Conservation (phyloP, 495 filamentous ascomycete genomes). For the Melanomma pulvis-pyrius region DNA sequence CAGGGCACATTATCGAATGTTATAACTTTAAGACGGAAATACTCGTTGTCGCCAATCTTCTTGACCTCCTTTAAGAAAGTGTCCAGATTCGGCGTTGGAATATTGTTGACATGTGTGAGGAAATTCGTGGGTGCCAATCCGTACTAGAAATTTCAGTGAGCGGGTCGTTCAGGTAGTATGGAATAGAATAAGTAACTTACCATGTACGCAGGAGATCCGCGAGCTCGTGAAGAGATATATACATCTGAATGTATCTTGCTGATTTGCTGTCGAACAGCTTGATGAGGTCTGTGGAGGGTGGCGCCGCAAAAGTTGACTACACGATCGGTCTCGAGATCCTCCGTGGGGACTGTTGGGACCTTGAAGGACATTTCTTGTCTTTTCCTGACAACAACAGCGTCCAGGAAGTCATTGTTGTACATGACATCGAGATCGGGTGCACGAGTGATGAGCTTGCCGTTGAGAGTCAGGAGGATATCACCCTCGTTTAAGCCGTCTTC, state of each 20-base stretch:
- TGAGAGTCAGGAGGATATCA: constrained; percentile 89
- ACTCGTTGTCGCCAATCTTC: constrained; percentile 93
- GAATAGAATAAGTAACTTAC: neutral
- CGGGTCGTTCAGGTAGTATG: neutral
- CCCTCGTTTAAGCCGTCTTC: constrained; percentile 74
- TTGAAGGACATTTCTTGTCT: constrained; percentile 75
- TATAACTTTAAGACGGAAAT: constrained; percentile 90
- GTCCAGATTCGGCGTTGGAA: constrained; percentile 77
- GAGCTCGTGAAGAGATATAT: constrained; percentile 74
- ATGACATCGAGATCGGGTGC: constrained; percentile 93
- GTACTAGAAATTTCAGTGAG: constrained; percentile 68
- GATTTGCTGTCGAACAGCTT: constrained; percentile 96
- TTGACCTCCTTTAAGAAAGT: constrained; percentile 76
- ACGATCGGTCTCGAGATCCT: constrained; percentile 88
- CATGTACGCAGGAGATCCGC: constrained; percentile 72
- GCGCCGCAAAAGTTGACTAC: constrained; percentile 95
- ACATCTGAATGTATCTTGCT: constrained; percentile 93
- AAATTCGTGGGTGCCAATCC: constrained; percentile 95
- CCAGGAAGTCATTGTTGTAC: constrained; percentile 84
- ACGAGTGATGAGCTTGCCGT: constrained; percentile 87
- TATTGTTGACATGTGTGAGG: constrained; percentile 90
- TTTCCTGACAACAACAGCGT: constrained; percentile 84
- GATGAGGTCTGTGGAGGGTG: constrained; percentile 88
- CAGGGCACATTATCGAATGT: constrained; percentile 98
- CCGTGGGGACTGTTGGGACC: constrained; percentile 83